Conservation (phyloP, 176 grass and related monocot genomes). For the Cocos nucifera region DNA sequence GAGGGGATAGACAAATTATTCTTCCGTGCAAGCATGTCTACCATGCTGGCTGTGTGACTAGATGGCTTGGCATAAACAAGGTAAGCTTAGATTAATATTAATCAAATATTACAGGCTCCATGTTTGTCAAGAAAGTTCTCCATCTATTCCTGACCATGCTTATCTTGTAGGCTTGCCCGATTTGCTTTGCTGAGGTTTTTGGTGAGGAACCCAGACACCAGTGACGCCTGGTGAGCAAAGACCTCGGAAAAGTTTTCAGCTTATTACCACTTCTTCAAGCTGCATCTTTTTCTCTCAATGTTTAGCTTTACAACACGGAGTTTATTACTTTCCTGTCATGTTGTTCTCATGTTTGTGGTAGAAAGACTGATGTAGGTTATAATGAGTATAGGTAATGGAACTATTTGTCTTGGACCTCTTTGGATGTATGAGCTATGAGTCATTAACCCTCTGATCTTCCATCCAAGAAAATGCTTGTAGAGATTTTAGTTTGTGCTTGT, state of each 20-base stretch:
- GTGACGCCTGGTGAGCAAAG: slow-evolving; percentile 28
- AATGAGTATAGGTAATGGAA: no score
- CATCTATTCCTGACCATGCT: not conserved
- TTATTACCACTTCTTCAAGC: not conserved
- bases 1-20: slow-evolving; percentile 85
- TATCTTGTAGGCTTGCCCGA: slow-evolving; percentile 65
- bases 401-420: not conserved
- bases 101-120: not conserved
- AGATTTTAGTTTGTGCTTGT: no score
- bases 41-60: slow-evolving; percentile 69
- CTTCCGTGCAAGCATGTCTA: slow-evolving; percentile 94
- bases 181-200: slow-evolving; percentile 77
- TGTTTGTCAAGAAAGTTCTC: not conserved
- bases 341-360: not conserved
- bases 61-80: slow-evolving; percentile 97
- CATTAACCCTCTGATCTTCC: not conserved
- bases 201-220: slow-evolving; percentile 36
- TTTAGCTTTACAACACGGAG: slow-evolving; percentile 2
- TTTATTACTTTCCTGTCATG: not conserved
- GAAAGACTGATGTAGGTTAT: not conserved
- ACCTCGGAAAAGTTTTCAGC: not conserved
- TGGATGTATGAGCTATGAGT: not conserved
- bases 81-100: slow-evolving; percentile 18
- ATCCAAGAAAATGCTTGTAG: no score
- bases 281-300: not conserved